Base-by-base conservation (phyloP, 1,284 basidiomycete genomes). In the Cryptococcus neoformans region DNA sequence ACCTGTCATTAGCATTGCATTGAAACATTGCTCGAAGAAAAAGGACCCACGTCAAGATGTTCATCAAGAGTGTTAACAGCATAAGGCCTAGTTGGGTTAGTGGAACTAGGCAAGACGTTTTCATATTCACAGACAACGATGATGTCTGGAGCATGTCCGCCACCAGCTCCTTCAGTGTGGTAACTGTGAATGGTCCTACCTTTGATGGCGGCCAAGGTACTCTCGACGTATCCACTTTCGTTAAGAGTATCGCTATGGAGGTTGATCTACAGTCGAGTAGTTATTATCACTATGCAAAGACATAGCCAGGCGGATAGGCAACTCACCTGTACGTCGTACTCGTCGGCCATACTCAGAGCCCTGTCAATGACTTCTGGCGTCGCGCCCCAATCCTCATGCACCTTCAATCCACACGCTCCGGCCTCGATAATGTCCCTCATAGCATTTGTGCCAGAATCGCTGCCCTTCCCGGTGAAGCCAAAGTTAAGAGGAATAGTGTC, bases 371-470 rank as follows among this genome's bases (percentile, higher is more conserved):
- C 85, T 12, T 85, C 86, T 0, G 95, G 95, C 1, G 94, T 97
- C 17, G 86, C 84, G 4, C 96, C 96, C 96, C 96, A 99, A 76
- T 99, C 96, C 68, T 99, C 96, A 70, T 99, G 96, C 56, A 99
- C 78, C 79, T 99, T 99, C 64, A 99, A 76, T 0, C 94, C 94
- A 28, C 84, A 86, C 0, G 92, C 94, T 16, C 96, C 96, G 11
- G 93, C 92, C 62, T 82, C 81, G 39, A 98, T 81, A 57, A 96
- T 84, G 59, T 98, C 94, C 68, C 88, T 86, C 55, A 98, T 74
- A 0, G 79, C 81, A 1, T 73, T 80, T 12, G 82, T 78, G 0
- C 87, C 90, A 0, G 89, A 84, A 74, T 99, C 96, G 70, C 97
- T 98, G 1, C 94, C 95, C 81, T 92, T 94, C 8, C 90, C 90